Base-by-base conservation (phyloP, 257 asterid genomes). In the Jasminum sambac region DNA sequence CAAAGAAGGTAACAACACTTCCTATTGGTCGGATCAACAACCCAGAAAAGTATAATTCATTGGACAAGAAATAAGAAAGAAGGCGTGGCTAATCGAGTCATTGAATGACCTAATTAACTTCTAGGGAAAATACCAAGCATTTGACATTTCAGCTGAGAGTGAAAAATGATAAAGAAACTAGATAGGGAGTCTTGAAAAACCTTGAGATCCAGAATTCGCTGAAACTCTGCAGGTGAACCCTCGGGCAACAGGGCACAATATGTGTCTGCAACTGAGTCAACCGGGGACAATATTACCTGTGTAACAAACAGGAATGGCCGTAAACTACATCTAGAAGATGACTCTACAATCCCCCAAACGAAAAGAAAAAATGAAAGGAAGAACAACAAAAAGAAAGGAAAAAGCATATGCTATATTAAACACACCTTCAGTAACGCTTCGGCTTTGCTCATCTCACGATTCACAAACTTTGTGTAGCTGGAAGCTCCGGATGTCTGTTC, bases 391-490 rank as follows among this genome's bases (percentile, higher is more conserved):
- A 4, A 30, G 36, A 30, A 30, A 1, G 36, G 36, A 59, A n/a
- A 61, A 34, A 1, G 5, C 21, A 41, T 42, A 13, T 14, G 24
- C 14, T 25, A 23, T 40, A 30, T 68, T 50, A 65, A 63, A 66
- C 74, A 72, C 71, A 89, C 98, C 96, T 95, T 95, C 69, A 95
- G 79, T 58, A 95, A 82, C 74, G 99, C 98, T 86, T 95, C 99
- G 55, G 99, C 99, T 85, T 95, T 95, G 96, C 99, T 95, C 98
- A 91, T 95, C 82, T 95, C 99, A 66, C 96, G 90, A 83, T 87
- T 87, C 16, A 95, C 98, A 81, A 91, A 95, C 76, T 89, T 95
- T 61, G 99, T 85, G 82, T 91, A 95, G 84, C 95, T 90, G 64
- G 93, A 77, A 78, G 89, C 97, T 76, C 89, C 92, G 48, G 96